A percentile compares a stretch with the other conserved stretches of the same genome.
phyloP scores from a whole-genome alignment of 2,329 filamentous ascomycete species.

The Fusarium avenaceum region DNA sequence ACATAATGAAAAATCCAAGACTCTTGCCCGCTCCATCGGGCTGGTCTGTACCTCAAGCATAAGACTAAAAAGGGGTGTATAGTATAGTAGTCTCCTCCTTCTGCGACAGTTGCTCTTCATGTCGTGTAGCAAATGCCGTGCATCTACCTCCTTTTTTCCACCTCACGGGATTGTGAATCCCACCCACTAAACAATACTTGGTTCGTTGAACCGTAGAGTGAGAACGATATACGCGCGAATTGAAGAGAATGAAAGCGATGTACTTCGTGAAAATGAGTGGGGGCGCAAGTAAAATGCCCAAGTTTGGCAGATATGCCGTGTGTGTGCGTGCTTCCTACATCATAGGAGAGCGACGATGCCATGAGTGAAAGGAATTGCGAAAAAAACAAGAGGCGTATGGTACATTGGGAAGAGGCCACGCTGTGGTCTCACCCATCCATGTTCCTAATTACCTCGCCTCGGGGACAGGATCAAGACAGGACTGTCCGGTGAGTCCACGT shows the following conservation, averaged over 20 bases:
- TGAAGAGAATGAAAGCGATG: conserved; percentile 40
- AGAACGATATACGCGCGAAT: conserved; percentile 34
- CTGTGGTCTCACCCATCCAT: conserved; percentile 25
- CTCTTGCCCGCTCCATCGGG: conserved; percentile 22
- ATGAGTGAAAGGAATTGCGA: conserved; percentile 39
- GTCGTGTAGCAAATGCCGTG: conserved; percentile 47
- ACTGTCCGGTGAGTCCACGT: conserved; percentile 12
- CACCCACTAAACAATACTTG: conserved; percentile 49
- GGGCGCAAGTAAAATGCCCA: conserved; percentile 42
- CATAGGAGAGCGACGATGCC: conserved; percentile 31
- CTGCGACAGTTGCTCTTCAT: conserved; percentile 47
- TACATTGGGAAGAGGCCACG: conserved; percentile 32
- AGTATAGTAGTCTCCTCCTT: conserved; percentile 33
- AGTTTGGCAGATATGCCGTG: conserved; percentile 39
- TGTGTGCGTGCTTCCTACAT: conserved; percentile 12
- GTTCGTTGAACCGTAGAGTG: conserved; percentile 41
- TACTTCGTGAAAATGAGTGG: conserved; percentile 36
- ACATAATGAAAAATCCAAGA: conserved; percentile 32
- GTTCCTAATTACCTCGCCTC: conserved; percentile 24
- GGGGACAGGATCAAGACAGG: conserved; percentile 21
- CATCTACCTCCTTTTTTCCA: conserved; percentile 40
- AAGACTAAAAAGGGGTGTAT: conserved; percentile 35
- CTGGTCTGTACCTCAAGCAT: conserved; percentile 45
- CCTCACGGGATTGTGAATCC: conserved; percentile 38
- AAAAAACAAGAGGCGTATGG: conserved; percentile 40